A percentile compares a stretch with the other conserved stretches of the same genome.
These are phyloP conservation scores for Apostasia shenzhenica DNA, from an alignment of 106 monocot genomes.

Conservation along the genomic window DNA sequence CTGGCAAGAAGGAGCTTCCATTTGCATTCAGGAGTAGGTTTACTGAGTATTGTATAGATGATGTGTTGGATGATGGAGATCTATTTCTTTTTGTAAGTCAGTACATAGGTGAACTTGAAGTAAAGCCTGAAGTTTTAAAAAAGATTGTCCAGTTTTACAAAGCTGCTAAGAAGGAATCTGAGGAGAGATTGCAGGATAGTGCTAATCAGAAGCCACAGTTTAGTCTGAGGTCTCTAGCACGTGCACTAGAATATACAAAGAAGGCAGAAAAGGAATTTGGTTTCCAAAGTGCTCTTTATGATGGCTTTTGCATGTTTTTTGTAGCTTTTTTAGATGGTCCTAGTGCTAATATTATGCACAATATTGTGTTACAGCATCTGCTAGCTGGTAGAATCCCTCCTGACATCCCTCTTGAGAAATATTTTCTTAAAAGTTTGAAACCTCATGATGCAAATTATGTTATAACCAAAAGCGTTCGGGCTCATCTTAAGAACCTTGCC, in stretches of 20 bases:
- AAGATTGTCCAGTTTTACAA: constrained; percentile 75
- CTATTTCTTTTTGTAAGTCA: constrained; percentile 65
- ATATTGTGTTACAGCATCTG: constrained; percentile 41
- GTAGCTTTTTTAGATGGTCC: constrained; percentile 69
- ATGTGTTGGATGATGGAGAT: constrained; percentile 88
- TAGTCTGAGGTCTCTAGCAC: constrained; percentile 92
- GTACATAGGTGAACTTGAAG: constrained; percentile 36
- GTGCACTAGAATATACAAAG: constrained; percentile 70
- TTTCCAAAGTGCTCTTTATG: constrained; percentile 69
- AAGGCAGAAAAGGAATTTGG: constrained; percentile 53
- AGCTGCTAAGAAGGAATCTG: constrained; percentile 63
- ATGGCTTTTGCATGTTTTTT: constrained; percentile 98
- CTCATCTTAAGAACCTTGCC: constrained; percentile 75
- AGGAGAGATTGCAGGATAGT: constrained; percentile 82
- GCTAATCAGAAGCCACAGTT: constrained; percentile 95
- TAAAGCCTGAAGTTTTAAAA: constrained; percentile 13
- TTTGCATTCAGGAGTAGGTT: constrained; percentile 68
- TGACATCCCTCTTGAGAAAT: constrained; percentile 42
- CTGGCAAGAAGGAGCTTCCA: constrained; percentile 89
- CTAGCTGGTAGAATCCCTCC: constrained; percentile 31
- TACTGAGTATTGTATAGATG: constrained; percentile 93
- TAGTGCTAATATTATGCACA: constrained; percentile 68
- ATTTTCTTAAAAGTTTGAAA: constrained; percentile 24
- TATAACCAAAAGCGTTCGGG: constrained; percentile 62
- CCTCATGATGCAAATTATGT: constrained; percentile 44